These are phyloP conservation scores for Phytopythium mirpurense DNA, from an alignment of 352 stramenopile genomes.

Conservation along the genomic window DNA sequence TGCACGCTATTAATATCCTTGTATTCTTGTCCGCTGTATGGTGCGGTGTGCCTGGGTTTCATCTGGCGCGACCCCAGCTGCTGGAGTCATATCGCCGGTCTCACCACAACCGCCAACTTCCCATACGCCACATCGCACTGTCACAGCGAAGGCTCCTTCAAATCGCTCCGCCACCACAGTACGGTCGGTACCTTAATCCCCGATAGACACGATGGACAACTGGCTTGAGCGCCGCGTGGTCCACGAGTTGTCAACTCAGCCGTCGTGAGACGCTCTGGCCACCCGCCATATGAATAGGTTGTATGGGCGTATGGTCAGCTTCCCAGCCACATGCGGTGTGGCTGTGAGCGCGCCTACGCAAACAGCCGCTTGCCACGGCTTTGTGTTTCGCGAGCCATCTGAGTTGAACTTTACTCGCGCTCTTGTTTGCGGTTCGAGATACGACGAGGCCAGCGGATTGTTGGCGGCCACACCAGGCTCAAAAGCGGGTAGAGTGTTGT, in stretches of 20 bases:
- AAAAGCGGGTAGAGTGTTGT: too few relatives aligned
- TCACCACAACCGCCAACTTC: too few relatives aligned
- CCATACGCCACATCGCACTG: too few relatives aligned
- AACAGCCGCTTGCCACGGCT: not conserved
- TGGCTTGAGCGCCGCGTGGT: too few relatives aligned
- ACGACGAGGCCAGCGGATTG: not conserved
- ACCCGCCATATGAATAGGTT: not conserved
- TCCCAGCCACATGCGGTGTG: not conserved
- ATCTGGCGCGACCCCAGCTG: not conserved
- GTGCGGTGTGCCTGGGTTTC: not conserved
- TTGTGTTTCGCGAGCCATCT: not conserved
- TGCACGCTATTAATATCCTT: too few relatives aligned
- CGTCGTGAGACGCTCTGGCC: not conserved
- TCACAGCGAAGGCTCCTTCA: too few relatives aligned
- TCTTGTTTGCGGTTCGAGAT: not conserved
- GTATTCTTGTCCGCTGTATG: too few relatives aligned
- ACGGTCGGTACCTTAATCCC: too few relatives aligned
- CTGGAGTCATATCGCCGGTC: not conserved
- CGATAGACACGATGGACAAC: too few relatives aligned
- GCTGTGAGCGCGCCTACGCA: not conserved
- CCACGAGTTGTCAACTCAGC: conserved; percentile 1
- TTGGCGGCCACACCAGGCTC: too few relatives aligned
- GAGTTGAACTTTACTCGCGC: not conserved
- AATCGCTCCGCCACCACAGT: too few relatives aligned
- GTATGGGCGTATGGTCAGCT: too few relatives aligned